A percentile compares a stretch with the other conserved stretches of the same genome.
Conservation (phyloP, 1,284 basidiomycete genomes). For the Marasmius oreades region DNA sequence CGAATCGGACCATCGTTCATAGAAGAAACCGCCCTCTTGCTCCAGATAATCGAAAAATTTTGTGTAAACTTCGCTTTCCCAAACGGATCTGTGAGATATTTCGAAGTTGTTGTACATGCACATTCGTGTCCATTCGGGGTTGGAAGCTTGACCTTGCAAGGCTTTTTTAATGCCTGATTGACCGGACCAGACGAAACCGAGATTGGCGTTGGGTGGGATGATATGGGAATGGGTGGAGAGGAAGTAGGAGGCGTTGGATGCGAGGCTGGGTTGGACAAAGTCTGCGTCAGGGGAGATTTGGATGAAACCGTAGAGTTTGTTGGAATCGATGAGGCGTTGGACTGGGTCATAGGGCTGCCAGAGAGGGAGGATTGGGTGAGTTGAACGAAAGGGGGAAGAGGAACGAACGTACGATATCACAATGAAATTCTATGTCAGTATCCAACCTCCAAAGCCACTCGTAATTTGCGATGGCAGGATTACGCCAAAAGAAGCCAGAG, state of each 20-base stretch:
- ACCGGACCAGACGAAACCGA: slow-evolving; percentile 22
- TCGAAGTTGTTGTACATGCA: slow-evolving; percentile 30
- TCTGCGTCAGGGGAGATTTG: slow-evolving; percentile 22
- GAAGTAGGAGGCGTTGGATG: slow-evolving; percentile 25
- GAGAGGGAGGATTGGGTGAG: not conserved
- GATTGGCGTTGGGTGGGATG: slow-evolving; percentile 21
- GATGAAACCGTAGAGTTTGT: slow-evolving; percentile 25
- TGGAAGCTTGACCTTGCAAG: slow-evolving; percentile 21
- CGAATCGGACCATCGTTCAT: slow-evolving; percentile 27
- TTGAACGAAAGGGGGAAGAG: not conserved
- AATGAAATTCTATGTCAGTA: slow-evolving; percentile 28
- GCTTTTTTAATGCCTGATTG: slow-evolving; percentile 21
- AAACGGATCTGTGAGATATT: slow-evolving; percentile 26
- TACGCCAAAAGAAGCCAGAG: slow-evolving; percentile 28
- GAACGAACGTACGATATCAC: slow-evolving; percentile 22
- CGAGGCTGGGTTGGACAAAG: slow-evolving; percentile 25
- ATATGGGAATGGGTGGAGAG: slow-evolving; percentile 16
- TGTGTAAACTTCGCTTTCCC: slow-evolving; percentile 23
- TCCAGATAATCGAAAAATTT: slow-evolving; percentile 26
- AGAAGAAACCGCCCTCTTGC: slow-evolving; percentile 25
- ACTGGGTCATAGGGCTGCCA: slow-evolving; percentile 27
- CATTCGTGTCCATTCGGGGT: slow-evolving; percentile 22
- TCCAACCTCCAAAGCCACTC: slow-evolving; percentile 29
- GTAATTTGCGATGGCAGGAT: slow-evolving; percentile 23
- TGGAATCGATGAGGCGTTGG: slow-evolving; percentile 19